phyloP scores from a whole-genome alignment of 2,329 filamentous ascomycete species.

The Arthrobotrys conoides region DNA sequence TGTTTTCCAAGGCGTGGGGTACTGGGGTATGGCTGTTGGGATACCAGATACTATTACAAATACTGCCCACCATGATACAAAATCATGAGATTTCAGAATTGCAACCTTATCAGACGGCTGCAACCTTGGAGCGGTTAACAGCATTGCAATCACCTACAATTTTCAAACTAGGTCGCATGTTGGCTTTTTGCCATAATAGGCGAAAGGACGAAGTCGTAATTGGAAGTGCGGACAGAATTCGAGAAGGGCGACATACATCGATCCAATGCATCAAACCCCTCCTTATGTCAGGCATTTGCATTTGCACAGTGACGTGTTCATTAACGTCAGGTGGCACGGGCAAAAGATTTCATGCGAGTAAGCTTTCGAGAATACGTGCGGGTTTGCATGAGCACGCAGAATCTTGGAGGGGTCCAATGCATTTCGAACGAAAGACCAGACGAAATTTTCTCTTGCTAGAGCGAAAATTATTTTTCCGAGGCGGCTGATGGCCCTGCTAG shows the following conservation, averaged over 20 bases:
- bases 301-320: slow-evolving; percentile 59
- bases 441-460: slow-evolving; percentile 28
- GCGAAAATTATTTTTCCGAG: slow-evolving; percentile 49
- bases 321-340: slow-evolving; percentile 54
- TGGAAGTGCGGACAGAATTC: background rate
- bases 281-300: slow-evolving; percentile 30
- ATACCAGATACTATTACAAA: slow-evolving; percentile 42
- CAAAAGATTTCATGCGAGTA: slow-evolving; percentile 29
- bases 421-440: slow-evolving; percentile 40
- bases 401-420: slow-evolving; percentile 31
- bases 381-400: slow-evolving; percentile 27
- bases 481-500: slow-evolving; percentile 10
- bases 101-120: slow-evolving; percentile 18
- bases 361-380: slow-evolving; percentile 39
- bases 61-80: slow-evolving; percentile 12
- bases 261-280: slow-evolving; percentile 31
- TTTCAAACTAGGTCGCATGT: background rate
- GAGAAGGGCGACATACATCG: slow-evolving; percentile 23
- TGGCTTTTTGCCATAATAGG: slow-evolving; percentile 14
- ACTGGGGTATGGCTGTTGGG: slow-evolving; percentile 11
- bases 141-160: slow-evolving; percentile 21
- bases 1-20: slow-evolving; percentile 35
- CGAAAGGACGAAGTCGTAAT: slow-evolving; percentile 12
- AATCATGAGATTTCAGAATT: background rate
- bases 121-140: background rate